Percentiles rank a stretch among this genome's conserved stretches.
Evolutionary conservation across 73 alveolate genomes (phyloP).

Genomic region (Blepharisma japonicum): DNA sequence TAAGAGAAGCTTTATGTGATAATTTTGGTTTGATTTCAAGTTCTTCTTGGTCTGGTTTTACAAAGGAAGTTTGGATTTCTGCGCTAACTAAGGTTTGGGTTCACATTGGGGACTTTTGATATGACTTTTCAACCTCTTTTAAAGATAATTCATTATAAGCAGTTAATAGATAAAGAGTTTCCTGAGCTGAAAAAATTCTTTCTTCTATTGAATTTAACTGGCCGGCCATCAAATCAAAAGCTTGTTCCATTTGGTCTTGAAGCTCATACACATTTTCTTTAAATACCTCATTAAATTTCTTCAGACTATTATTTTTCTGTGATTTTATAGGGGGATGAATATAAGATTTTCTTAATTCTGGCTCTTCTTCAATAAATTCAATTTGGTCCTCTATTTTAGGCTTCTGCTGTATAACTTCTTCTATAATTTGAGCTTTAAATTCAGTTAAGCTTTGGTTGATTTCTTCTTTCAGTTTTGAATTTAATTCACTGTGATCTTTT

Average conservation of each 20-base stretch:
- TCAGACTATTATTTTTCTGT: neutral
- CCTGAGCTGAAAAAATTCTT: constrained; percentile 16
- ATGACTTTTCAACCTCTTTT: neutral
- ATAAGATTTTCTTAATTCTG: neutral
- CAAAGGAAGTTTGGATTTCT: neutral
- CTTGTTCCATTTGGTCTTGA: constrained; percentile 9
- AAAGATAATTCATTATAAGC: neutral
- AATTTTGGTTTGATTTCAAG: neutral
- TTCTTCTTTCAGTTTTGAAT: too few species aligned
- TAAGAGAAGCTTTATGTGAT: neutral
- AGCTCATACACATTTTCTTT: neutral
- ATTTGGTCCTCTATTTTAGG: too few species aligned
- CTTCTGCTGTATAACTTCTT: too few species aligned
- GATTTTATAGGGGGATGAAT: neutral
- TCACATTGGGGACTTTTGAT: neutral
- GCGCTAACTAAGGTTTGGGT: neutral
- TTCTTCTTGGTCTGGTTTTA: neutral
- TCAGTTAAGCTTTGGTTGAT: too few species aligned
- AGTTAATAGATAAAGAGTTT: neutral
- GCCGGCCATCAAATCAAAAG: neutral
- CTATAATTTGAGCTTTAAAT: too few species aligned
- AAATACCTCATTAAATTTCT: neutral
- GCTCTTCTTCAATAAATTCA: too few species aligned
- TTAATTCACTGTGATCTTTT: too few species aligned
- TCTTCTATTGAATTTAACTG: neutral